phyloP scores from a whole-genome alignment of 345 rosid genomes.

The Aquilaria sinensis region DNA sequence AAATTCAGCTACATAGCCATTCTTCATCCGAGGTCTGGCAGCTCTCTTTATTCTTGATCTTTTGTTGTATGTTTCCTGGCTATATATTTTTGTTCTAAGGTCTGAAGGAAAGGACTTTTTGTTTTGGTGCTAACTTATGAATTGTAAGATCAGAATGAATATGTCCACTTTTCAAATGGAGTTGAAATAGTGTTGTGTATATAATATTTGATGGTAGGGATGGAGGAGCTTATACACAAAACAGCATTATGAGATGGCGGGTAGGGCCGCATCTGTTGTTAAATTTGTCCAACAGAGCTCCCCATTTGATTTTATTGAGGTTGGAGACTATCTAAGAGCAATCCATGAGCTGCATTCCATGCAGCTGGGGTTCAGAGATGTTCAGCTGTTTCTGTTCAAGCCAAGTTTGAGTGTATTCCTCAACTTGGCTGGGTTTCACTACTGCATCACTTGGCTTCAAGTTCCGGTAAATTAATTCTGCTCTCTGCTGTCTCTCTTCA shows the following conservation, averaged over 20 bases:
- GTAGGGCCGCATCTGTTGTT: conserved; percentile 26
- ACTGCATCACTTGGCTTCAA: conserved; percentile 39
- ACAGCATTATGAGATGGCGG: conserved; percentile 31
- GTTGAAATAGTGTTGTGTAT: background rate
- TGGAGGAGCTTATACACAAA: conserved; percentile 38
- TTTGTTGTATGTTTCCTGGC: background rate
- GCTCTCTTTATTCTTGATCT: background rate
- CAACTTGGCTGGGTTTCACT: conserved; percentile 50
- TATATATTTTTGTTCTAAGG: background rate
- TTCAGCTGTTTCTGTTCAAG: conserved; percentile 40
- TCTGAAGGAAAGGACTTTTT: background rate
- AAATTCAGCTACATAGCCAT: conserved; percentile 8
- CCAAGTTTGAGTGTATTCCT: conserved; percentile 32
- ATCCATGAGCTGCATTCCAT: conserved; percentile 24
- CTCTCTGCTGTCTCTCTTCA: background rate
- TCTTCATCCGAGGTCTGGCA: conserved; percentile 2
- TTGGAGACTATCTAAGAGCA: conserved; percentile 33
- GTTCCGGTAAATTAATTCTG: conserved; percentile 34
- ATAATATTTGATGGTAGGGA: conserved; percentile 20
- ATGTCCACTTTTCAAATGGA: background rate
- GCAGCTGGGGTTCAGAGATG: conserved; percentile 37
- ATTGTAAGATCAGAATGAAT: background rate
- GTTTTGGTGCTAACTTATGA: background rate
- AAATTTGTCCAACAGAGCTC: conserved; percentile 29
- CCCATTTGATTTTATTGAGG: conserved; percentile 24